Evolutionary conservation across 2,329 filamentous ascomycete genomes (phyloP).

Genomic region (Botrytis aclada): DNA sequence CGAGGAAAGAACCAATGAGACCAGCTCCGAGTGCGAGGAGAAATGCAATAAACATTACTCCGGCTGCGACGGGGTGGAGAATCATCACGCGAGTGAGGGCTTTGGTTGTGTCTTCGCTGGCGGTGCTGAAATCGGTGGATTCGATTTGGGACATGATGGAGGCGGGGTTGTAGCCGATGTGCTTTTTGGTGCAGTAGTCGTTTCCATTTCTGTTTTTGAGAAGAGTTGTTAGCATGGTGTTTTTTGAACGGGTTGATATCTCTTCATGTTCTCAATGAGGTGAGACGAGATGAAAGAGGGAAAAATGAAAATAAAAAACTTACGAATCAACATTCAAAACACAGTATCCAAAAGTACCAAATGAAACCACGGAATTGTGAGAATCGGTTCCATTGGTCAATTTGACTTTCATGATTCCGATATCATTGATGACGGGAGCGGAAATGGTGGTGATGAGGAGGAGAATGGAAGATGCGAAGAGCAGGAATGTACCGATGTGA

Average conservation of each 20-base stretch:
- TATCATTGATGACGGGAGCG: slow-evolving; percentile 54
- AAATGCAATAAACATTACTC: slow-evolving; percentile 57
- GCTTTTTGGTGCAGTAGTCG: slow-evolving; percentile 48
- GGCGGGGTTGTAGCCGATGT: slow-evolving; percentile 56
- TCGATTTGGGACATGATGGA: slow-evolving; percentile 41
- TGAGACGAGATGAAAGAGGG: not conserved
- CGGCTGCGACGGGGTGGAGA: slow-evolving; percentile 59
- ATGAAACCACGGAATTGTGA: slow-evolving; percentile 44
- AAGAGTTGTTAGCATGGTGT: not conserved
- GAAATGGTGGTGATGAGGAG: slow-evolving; percentile 58
- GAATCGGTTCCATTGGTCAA: slow-evolving; percentile 41
- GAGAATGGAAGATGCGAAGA: slow-evolving; percentile 54
- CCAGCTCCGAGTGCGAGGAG: slow-evolving; percentile 52
- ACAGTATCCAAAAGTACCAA: slow-evolving; percentile 62
- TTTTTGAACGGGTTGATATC: not conserved
- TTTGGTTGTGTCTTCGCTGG: slow-evolving; percentile 45
- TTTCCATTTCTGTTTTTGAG: slow-evolving; percentile 31
- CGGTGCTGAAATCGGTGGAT: slow-evolving; percentile 41
- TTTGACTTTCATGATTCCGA: slow-evolving; percentile 52
- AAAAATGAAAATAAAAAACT: slow-evolving; percentile 15
- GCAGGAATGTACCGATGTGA: slow-evolving; percentile 56
- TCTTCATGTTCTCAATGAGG: not conserved
- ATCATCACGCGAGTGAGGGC: slow-evolving; percentile 58
- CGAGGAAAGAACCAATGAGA: slow-evolving; percentile 50
- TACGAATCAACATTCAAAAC: slow-evolving; percentile 38